Evolutionary conservation across 805 yeast species (phyloP), one percentile per base, ranked within the genome.

Genomic region (Zygosaccharomyces bailii): DNA sequence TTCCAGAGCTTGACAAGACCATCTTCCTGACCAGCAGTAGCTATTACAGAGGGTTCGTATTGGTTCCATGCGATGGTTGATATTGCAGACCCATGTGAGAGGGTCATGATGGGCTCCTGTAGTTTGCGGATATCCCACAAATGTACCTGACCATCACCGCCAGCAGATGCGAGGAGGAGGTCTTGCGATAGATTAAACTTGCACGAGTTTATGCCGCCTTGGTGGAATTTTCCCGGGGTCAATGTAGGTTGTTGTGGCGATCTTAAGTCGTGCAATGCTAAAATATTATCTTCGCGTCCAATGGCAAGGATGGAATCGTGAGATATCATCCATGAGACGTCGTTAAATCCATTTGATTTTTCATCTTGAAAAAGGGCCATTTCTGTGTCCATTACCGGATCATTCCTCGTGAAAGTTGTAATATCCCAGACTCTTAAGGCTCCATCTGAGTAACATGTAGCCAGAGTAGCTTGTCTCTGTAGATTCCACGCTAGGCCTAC

Each of bases 11-110:
- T 79, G 7, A 83, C 88, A 37, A 73, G 54, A 1, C 78, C 76
- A 54, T 82, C 88, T 1, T 76, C 75, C n/a, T 82, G 79, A 0
- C 82, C 78, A 0, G 85, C 79, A 3, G 81, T 70, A 0, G 86
- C 90, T 6, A 88, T 49, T 0, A 86, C 58, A 1, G 78, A 68
- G 5, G 73, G 72, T 19, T 61, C 56, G 18, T 65, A 65, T 1
- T 84, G 84, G 53, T 84, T 87, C 95, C 95, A 90, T 50, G 80
- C 79, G 3, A 86, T 48, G 5, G 80, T 72, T 0, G 91, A 79
- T 4, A 89, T 70, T 0, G 85, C 48, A 45, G 87, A 83, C 1
- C 70, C 58, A 17, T 69, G 66, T 14, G 38, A 30, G 17, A 70
- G 53, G 5, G 55, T 14, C 21, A 55, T 45, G 1, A 68, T 39